A percentile compares a stretch with the other conserved stretches of the same genome.
These are phyloP conservation scores for Meredithiella fracta DNA, from an alignment of 2,329 filamentous ascomycete species.

Conservation along the genomic window DNA sequence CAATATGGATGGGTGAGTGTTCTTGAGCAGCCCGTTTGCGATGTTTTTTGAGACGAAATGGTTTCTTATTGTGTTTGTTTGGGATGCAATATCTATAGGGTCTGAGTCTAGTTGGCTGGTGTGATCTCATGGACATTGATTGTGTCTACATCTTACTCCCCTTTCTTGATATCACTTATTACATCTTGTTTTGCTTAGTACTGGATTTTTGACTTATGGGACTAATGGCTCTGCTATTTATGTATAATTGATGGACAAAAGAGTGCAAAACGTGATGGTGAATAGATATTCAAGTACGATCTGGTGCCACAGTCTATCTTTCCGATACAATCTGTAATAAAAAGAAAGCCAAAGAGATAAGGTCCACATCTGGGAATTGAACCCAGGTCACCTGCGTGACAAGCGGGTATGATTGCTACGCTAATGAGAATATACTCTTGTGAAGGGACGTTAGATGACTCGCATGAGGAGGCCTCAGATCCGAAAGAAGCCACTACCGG, in stretches of 20 bases:
- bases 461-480: no score
- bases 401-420: constrained; percentile 13
- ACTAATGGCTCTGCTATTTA: constrained; percentile 1
- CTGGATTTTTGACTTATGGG: constrained; percentile 7
- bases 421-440: constrained; percentile 8
- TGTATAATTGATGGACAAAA: neutral
- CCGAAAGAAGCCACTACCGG: no score
- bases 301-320: no score
- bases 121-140: no score
- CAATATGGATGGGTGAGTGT: constrained; percentile 39
- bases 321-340: neutral
- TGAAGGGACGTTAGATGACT: neutral
- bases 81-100: neutral
- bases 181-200: constrained; percentile 9
- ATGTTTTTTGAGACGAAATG: constrained; percentile 3
- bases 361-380: constrained; percentile 13
- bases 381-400: constrained; percentile 14
- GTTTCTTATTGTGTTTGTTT: neutral
- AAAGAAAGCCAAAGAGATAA: constrained; percentile 2
- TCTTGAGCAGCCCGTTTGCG: neutral
- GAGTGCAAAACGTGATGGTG: no score
- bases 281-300: no score
- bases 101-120: neutral
- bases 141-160: constrained; percentile 1
- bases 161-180: constrained; percentile 13